Conservation (phyloP, 106 monocot species). For the Hemerocallis citrina region DNA sequence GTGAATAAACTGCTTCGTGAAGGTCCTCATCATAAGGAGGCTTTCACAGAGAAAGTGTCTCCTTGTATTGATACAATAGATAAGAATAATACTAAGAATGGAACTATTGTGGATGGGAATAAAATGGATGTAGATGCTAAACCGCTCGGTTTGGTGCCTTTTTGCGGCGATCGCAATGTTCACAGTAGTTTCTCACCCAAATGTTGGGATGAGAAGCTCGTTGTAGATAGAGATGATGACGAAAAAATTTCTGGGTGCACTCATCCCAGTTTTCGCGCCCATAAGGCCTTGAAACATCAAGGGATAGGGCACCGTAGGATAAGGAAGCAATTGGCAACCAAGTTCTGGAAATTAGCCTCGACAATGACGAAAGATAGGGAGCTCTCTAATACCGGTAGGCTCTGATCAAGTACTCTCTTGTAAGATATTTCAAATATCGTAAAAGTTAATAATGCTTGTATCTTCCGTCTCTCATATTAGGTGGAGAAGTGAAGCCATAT, state of each 20-base stretch:
- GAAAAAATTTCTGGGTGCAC: constrained; percentile 59
- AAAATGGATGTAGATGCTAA: constrained; percentile 33
- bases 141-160: constrained; percentile 19
- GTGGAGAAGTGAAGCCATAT: constrained; percentile 22
- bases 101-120: constrained; percentile 2
- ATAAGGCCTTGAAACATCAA: constrained; percentile 28
- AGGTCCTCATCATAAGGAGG: background rate
- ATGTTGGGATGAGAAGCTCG: constrained; percentile 10
- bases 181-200: constrained; percentile 19
- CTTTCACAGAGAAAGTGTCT: background rate
- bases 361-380: constrained; percentile 23
- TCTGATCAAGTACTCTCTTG: background rate
- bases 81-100: background rate
- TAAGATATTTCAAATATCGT: background rate
- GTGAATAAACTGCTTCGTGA: constrained; percentile 14
- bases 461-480: constrained; percentile 21
- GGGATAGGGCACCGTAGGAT: constrained; percentile 36
- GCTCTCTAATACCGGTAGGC: constrained; percentile 21
- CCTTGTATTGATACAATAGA: constrained; percentile 15
- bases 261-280: constrained; percentile 20
- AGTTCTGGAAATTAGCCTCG: constrained; percentile 43
- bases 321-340: constrained; percentile 42
- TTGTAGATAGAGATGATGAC: constrained; percentile 71
- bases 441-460: too few relatives aligned
- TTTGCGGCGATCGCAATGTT: constrained; percentile 9